Evolutionary conservation across 345 rosid genomes (phyloP), one percentile per base, ranked within the genome.

Genomic region (Lumnitzera littorea): DNA sequence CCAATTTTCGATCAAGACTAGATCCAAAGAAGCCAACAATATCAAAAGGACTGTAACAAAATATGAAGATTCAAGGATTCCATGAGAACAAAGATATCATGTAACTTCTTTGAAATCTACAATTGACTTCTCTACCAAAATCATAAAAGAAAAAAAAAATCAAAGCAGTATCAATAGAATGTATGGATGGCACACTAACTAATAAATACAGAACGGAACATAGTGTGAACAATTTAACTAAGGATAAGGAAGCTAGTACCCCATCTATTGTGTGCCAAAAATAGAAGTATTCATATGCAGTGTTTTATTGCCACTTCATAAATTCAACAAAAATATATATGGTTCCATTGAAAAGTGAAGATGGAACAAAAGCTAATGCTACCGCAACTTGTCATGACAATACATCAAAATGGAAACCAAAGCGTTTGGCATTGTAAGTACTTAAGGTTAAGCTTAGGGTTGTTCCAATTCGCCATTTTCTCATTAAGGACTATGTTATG

Each of bases 351-450:
- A 74, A 67, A 68, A 91, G 86, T 58, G 81, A 66, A 25, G 83
- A 87, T 9, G 96, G 91, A 46, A 50, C 82, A 49, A 64, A 81
- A 23, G 86, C 63, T 51, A 76, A 83, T 62, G 98, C 91, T 13
- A 82, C 77, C 13, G 91, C 91, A 14, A 80, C 84, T 36, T 89
- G 98, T 80, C 97, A 92, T 76, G 78, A 83, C 25, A 76, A 92
- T 67, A 85, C 96, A 14, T 84, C 96, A 24, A 81, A 83, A 24
- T 89, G 96, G 90, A 85, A 85, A 82, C 88, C 91, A 2, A 78
- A 78, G 72, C 91, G 85, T 64, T 69, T 88, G 78, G 86, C 96
- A 50, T 88, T 88, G 49, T 82, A 80, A 73, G 77, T 85, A 17
- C 90, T 88, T 25, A 80, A 85, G 24, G 86, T 88, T 51, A 70